Percentiles rank a stretch among this genome's conserved stretches.
Conservation (phyloP, 176 grass and related monocot species). For the sorghum (Sorghum bicolor) region DNA sequence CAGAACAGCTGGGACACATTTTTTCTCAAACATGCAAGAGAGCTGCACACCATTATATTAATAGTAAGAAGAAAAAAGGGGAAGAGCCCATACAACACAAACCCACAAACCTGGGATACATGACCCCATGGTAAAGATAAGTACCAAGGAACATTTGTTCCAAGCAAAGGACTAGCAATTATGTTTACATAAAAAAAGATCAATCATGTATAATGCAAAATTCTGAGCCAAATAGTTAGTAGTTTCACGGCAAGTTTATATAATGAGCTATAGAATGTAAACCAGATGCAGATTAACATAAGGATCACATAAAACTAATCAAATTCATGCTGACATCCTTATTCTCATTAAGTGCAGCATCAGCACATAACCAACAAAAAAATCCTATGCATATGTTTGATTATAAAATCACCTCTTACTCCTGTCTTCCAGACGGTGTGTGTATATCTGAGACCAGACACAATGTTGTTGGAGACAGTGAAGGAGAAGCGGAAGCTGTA, state of each 20-base stretch:
- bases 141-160: neutral
- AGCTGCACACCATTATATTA: neutral
- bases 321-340: neutral
- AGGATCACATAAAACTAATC: neutral
- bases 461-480: constrained; percentile 53
- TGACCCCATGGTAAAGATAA: neutral
- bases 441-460: constrained; percentile 58
- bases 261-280: neutral
- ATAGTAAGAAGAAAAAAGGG: neutral
- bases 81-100: neutral
- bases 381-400: neutral
- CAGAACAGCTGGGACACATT: neutral
- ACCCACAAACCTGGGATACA: neutral
- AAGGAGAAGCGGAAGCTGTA: constrained; percentile 51
- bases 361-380: neutral
- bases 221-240: neutral
- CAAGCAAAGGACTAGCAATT: neutral
- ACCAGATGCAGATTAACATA: neutral
- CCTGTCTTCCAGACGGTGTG: constrained; percentile 52
- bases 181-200: neutral
- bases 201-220: neutral
- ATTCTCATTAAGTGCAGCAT: neutral
- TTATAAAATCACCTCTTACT: constrained; percentile 40
- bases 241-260: neutral
- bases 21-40: neutral